Conservation (phyloP, 352 stramenopile species). For the Pythium sukuiense region DNA sequence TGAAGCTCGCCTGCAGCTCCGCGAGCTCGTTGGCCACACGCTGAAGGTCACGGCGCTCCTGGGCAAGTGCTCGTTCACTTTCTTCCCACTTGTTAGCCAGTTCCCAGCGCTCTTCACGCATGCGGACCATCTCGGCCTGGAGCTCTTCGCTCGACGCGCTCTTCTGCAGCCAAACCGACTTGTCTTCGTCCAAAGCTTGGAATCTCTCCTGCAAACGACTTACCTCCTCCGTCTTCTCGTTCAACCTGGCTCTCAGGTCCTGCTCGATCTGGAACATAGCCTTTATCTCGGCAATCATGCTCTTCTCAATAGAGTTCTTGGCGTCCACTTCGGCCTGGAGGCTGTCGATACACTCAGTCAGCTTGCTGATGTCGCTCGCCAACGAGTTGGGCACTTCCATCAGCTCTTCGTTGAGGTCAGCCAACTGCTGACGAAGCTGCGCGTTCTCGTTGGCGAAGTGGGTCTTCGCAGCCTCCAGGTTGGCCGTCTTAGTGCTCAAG, state of each 20-base stretch:
- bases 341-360: conserved; percentile 36
- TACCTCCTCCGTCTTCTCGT: conserved; percentile 15
- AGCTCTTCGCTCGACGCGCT: conserved; percentile 31
- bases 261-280: conserved; percentile 5
- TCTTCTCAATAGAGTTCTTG: conserved; percentile 29
- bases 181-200: conserved; percentile 22
- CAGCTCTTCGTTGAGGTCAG: conserved; percentile 45
- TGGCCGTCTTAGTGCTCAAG: conserved; percentile 9
- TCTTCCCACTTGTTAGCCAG: conserved; percentile 28
- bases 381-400: conserved; percentile 36
- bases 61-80: conserved; percentile 18
- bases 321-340: conserved; percentile 34
- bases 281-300: conserved; percentile 22
- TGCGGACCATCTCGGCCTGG: conserved; percentile 25
- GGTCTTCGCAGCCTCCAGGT: conserved; percentile 12
- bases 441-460: conserved; percentile 22
- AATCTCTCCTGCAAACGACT: conserved; percentile 20
- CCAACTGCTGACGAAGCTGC: conserved; percentile 23
- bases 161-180: conserved; percentile 28
- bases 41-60: conserved; percentile 28
- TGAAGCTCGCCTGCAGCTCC: conserved; percentile 12
- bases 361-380: conserved; percentile 28
- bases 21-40: conserved; percentile 10
- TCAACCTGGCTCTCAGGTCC: conserved; percentile 3
- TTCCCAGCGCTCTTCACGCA: conserved; percentile 29